A percentile compares a stretch with the other conserved stretches of the same genome.
These are phyloP conservation scores for Steccherinum ochraceum DNA, from an alignment of 768 basidiomycete genomes.

Conservation along the genomic window DNA sequence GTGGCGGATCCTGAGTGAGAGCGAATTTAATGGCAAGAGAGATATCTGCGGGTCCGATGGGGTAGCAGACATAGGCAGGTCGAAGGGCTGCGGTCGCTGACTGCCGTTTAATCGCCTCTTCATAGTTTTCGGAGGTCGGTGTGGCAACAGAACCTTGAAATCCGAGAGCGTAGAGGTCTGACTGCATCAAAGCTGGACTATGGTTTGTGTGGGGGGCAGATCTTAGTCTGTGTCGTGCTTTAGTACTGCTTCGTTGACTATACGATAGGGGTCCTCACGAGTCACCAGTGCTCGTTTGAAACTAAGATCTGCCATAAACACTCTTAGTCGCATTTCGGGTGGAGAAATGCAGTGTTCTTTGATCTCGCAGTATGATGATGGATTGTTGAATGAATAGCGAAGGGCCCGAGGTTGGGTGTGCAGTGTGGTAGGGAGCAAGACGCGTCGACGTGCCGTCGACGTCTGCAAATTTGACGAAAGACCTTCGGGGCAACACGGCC, in stretches of 20 bases:
- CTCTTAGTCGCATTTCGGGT: background rate
- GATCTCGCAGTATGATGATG: too few relatives aligned
- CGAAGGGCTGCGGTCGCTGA: conserved; percentile 6
- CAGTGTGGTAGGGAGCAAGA: too few relatives aligned
- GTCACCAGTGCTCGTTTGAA: background rate
- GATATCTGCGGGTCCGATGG: conserved; percentile 6
- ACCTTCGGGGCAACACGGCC: background rate
- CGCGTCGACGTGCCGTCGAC: background rate
- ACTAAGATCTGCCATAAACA: background rate
- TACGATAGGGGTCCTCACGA: background rate
- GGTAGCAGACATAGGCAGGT: conserved; percentile 6
- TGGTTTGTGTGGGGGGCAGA: too few relatives aligned
- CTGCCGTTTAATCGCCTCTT: conserved; percentile 5
- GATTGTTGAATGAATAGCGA: too few relatives aligned
- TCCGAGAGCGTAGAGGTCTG: background rate
- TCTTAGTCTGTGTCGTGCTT: background rate
- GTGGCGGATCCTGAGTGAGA: background rate
- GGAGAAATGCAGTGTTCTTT: background rate
- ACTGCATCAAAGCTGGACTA: too few relatives aligned
- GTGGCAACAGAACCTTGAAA: background rate
- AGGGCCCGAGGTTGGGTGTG: too few relatives aligned
- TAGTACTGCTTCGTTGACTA: background rate
- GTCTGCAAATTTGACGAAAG: background rate
- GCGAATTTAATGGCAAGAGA: conserved; percentile 7
- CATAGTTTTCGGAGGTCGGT: background rate